Base-by-base conservation (phyloP, 305 asterid species). In the Fraxinus floribunda region DNA sequence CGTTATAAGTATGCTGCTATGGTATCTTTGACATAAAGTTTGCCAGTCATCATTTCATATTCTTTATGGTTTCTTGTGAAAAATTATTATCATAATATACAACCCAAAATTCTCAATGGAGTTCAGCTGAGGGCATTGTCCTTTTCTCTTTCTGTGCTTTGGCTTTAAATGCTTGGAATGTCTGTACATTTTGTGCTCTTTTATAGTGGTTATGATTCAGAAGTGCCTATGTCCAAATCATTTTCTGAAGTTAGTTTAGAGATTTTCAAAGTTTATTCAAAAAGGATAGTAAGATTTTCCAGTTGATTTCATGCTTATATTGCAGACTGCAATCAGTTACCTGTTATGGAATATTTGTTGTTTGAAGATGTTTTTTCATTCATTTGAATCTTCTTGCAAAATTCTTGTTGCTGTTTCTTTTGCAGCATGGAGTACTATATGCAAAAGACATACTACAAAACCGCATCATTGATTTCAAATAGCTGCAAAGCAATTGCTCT, bases 341-440 rank as follows among this genome's bases (percentile, higher is more conserved):
- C 6, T 3, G 7, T 34, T 16, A 3, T 35, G 73, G 35, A 29
- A 2, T 38, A n/a, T 46, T 34, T 49, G 8, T 79, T 35, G 46
- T 10, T 76, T 66, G 34, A 38, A 34, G 74, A 60, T 49, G 2
- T 20, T 75, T 44, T 30, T 35, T 36, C 46, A 74, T 66, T 20
- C 72, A n/a, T 30, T 83, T 55, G 55, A 32, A 77, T 30, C 3
- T 78, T 30, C 2, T 24, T 26, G 77, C 77, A 85, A 70, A 60
- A 82, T 29, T 75, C 74, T 20, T 79, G 71, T 75, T 18, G n/a
- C 11, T 39, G 66, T 84, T 83, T 71, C 39, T 76, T 87, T 83
- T 84, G 85, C 95, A 95, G 99, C 92, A 96, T 96, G 99, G 99
- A 96, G n/a, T 91, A 96, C 88, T 96, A 96, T 87, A 90, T 96